Conservation (phyloP, 306 rosid species). For the Rubus idaeus region DNA sequence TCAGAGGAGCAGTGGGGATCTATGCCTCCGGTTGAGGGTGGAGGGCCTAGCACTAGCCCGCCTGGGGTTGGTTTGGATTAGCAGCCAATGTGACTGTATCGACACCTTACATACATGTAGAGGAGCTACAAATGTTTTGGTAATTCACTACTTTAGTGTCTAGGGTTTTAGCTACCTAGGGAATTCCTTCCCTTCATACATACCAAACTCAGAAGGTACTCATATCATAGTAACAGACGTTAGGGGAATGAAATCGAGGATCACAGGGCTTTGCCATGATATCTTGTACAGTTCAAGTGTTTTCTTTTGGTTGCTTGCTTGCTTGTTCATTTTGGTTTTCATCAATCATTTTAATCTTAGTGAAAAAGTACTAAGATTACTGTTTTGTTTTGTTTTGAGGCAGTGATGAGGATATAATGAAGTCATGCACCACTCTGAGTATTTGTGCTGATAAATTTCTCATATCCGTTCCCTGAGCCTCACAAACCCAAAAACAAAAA, state of each 20-base stretch:
- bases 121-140: neutral
- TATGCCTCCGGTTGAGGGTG: neutral
- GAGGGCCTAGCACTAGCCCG: neutral
- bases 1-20: constrained; percentile 11
- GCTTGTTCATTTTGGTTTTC: neutral
- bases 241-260: no score
- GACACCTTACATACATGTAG: neutral
- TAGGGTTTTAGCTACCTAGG: neutral
- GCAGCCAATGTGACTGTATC: neutral
- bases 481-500: no score
- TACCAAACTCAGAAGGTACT: neutral
- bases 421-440: no score
- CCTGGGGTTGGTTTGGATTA: no score
- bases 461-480: no score
- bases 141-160: no score
- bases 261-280: neutral
- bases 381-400: no score
- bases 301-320: neutral
- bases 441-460: no score
- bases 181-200: neutral
- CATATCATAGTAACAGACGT: neutral
- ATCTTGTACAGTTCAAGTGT: neutral
- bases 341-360: neutral
- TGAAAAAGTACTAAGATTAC: no score
- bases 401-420: no score